Evolutionary conservation across 1,139 yeast genomes (phyloP).

Genomic region (Saccharomyces hybrid): DNA sequence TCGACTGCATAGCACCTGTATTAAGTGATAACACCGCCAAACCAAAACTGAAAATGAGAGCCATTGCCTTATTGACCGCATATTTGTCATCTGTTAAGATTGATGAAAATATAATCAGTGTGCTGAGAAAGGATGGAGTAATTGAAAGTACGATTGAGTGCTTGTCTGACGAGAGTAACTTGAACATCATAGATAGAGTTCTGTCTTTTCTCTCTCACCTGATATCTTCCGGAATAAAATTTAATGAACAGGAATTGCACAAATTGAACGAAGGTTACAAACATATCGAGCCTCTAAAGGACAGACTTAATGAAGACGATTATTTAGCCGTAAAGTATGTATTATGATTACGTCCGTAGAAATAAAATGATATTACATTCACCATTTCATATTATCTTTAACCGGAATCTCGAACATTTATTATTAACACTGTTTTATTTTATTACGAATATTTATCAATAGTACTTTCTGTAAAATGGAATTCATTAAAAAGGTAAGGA

Average conservation of each 20-base stretch:
- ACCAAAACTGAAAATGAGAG: conserved; percentile 44
- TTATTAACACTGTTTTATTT: conserved; percentile 1
- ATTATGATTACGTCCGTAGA: conserved; percentile 13
- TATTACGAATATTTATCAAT: neutral
- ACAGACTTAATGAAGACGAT: conserved; percentile 48
- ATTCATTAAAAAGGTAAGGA: conserved; percentile 28
- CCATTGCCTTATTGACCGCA: conserved; percentile 51
- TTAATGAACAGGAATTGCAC: conserved; percentile 42
- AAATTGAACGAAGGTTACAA: conserved; percentile 38
- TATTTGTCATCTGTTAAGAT: conserved; percentile 45
- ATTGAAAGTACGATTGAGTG: conserved; percentile 35
- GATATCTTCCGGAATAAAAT: conserved; percentile 40
- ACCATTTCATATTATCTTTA: neutral
- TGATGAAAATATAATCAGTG: conserved; percentile 32
- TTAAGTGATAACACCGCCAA: conserved; percentile 17
- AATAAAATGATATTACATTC: neutral
- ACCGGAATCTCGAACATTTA: neutral
- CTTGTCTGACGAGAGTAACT: conserved; percentile 39
- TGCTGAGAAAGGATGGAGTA: conserved; percentile 40
- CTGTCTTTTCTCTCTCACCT: conserved; percentile 48
- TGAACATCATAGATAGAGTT: conserved; percentile 55
- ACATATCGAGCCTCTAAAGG: conserved; percentile 39
- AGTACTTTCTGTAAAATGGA: conserved; percentile 38
- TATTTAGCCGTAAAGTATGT: conserved; percentile 45
- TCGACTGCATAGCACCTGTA: conserved; percentile 40